Percentiles rank a stretch among this genome's conserved stretches.
Conservation (phyloP, 768 basidiomycete species). For the Dioszegia crocea region DNA sequence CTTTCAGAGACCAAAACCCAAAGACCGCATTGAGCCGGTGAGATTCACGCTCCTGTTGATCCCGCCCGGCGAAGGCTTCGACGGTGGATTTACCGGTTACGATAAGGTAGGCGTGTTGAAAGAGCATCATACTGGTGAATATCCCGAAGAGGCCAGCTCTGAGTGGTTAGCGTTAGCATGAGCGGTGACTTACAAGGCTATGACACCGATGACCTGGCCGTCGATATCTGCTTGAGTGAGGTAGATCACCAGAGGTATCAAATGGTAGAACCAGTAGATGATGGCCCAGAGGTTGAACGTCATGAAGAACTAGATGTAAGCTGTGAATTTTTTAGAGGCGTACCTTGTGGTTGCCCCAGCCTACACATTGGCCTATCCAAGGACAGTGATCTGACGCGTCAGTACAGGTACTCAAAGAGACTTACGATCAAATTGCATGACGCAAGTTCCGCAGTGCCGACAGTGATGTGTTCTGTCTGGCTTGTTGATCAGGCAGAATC, state of each 20-base stretch:
- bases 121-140: slow-evolving; percentile 62
- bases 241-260: slow-evolving; percentile 60
- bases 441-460: slow-evolving; percentile 47
- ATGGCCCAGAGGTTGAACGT: slow-evolving; percentile 68
- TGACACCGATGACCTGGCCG: slow-evolving; percentile 65
- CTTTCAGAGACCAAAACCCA: slow-evolving; percentile 54
- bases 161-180: background rate
- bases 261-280: slow-evolving; percentile 62
- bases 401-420: background rate
- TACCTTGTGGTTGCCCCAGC: slow-evolving; percentile 85
- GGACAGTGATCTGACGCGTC: slow-evolving; percentile 34
- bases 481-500: slow-evolving; percentile 44
- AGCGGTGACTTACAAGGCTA: slow-evolving; percentile 62
- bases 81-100: slow-evolving; percentile 69
- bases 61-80: slow-evolving; percentile 62
- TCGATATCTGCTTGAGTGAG: slow-evolving; percentile 53
- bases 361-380: slow-evolving; percentile 94
- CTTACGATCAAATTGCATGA: slow-evolving; percentile 47
- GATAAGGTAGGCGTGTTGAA: slow-evolving; percentile 63
- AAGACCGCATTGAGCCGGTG: slow-evolving; percentile 56
- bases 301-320: slow-evolving; percentile 65
- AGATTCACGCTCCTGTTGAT: slow-evolving; percentile 65
- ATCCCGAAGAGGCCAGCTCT: slow-evolving; percentile 69
- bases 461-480: slow-evolving; percentile 48
- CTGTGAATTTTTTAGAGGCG: slow-evolving; percentile 17